phyloP scores from a whole-genome alignment of 2,329 filamentous ascomycete genomes.

The Cercospora sojina region DNA sequence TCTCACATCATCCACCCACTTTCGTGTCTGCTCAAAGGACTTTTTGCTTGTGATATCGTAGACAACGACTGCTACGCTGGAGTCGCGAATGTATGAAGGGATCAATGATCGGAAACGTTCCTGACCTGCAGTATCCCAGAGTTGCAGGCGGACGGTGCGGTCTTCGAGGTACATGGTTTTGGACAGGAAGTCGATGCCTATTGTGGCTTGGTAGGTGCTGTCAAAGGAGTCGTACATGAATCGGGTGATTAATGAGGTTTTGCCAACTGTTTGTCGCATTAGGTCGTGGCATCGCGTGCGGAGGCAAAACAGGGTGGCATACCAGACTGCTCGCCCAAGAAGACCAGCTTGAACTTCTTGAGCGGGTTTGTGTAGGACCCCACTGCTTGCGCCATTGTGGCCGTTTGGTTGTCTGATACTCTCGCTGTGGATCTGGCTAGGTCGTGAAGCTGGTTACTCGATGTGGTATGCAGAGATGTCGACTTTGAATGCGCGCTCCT shows the following conservation, averaged over 20 bases:
- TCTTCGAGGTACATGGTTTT: constrained; percentile 99
- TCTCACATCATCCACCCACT: constrained; percentile 98
- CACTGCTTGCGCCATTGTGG: constrained; percentile 74
- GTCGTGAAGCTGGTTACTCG: not conserved
- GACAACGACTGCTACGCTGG: constrained; percentile 94
- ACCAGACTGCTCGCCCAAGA: constrained; percentile 98
- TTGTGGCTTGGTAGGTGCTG: constrained; percentile 99
- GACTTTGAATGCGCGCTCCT: not conserved
- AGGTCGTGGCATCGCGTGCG: constrained; percentile 7
- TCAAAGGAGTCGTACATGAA: constrained; percentile 99
- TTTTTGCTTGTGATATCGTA: constrained; percentile 89
- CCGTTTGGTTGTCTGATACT: not conserved
- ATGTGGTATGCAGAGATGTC: not conserved
- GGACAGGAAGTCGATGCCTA: constrained; percentile 98
- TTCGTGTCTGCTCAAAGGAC: constrained; percentile 96
- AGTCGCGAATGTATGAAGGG: constrained; percentile 97
- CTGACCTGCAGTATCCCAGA: constrained; percentile 98
- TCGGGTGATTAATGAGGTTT: constrained; percentile 95
- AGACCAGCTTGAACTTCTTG: constrained; percentile 99
- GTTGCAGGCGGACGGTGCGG: constrained; percentile 90
- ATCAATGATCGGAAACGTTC: constrained; percentile 96
- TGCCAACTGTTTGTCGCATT: constrained; percentile 68
- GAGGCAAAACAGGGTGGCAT: constrained; percentile 43
- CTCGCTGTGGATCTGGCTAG: not conserved
- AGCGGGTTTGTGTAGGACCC: constrained; percentile 97